Evolutionary conservation across 2,329 filamentous ascomycete species (phyloP).

Genomic region (Diaporthe humulicola): DNA sequence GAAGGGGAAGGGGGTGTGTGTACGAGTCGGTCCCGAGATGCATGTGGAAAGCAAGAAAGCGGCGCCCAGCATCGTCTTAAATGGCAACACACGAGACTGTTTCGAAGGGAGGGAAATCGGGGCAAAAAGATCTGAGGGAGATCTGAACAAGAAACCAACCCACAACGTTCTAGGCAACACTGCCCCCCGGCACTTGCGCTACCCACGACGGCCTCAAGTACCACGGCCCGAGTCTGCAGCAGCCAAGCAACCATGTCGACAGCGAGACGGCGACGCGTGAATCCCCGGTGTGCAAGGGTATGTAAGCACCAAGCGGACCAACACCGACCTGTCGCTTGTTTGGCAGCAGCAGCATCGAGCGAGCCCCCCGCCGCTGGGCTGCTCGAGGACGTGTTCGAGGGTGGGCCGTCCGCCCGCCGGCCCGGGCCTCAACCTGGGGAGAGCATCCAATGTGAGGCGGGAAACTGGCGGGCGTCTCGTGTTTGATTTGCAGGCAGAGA

Average conservation of each 20-base stretch:
- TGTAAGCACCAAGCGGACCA: neutral
- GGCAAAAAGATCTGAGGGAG: conserved; percentile 17
- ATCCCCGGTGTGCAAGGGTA: neutral
- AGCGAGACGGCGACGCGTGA: neutral
- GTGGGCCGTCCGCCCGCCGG: conserved; percentile 14
- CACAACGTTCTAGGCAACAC: conserved; percentile 39
- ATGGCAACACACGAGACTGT: conserved; percentile 3
- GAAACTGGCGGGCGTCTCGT: neutral
- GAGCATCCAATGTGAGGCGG: neutral
- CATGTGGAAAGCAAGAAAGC: neutral
- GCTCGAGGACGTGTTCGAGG: conserved; percentile 17
- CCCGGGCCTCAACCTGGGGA: neutral
- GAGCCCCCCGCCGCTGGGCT: conserved; percentile 10
- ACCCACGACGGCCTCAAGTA: conserved; percentile 12
- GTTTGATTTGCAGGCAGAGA: conserved; percentile 31
- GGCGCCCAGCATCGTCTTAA: conserved; percentile 20
- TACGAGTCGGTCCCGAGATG: conserved; percentile 15
- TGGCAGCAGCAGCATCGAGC: conserved; percentile 22
- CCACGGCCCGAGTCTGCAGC: neutral
- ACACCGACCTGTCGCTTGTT: conserved; percentile 10
- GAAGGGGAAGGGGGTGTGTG: neutral
- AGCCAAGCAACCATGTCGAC: neutral
- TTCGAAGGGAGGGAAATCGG: neutral
- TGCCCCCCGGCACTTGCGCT: neutral
- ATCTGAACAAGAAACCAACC: neutral